phyloP scores from a whole-genome alignment of 1,284 basidiomycete genomes.

The Ustilago bromivora region DNA sequence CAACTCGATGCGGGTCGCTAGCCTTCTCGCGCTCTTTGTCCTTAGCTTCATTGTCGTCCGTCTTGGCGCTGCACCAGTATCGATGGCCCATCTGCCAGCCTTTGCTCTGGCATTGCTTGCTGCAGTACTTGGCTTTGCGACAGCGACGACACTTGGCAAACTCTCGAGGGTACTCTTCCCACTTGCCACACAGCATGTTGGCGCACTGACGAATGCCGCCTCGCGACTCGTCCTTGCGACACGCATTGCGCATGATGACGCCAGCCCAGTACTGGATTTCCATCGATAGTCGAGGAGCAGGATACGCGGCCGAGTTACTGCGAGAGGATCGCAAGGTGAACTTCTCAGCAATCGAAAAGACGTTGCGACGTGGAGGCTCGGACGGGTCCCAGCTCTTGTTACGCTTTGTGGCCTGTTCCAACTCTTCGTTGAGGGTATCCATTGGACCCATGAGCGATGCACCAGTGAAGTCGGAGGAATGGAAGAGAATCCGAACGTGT shows the following conservation, averaged over 20 bases:
- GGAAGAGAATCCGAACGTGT: conserved; percentile 96
- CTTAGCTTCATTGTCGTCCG: conserved; percentile 58
- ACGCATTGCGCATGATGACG: conserved; percentile 99
- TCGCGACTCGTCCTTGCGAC: conserved; percentile 89
- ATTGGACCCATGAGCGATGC: conserved; percentile 55
- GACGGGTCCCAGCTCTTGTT: conserved; percentile 62
- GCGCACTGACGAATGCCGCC: conserved; percentile 97
- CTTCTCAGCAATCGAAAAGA: conserved; percentile 94
- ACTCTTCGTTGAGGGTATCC: conserved; percentile 50
- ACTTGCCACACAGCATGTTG: conserved; percentile 88
- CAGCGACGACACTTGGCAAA: conserved; percentile 97
- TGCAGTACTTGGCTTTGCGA: conserved; percentile 97
- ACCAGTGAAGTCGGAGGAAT: conserved; percentile 71
- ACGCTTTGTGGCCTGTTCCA: conserved; percentile 35
- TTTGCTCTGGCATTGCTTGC: conserved; percentile 95
- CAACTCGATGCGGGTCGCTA: conserved; percentile 17
- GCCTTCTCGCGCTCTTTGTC: conserved; percentile 51
- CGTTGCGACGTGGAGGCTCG: conserved; percentile 70
- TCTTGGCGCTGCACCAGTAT: conserved; percentile 72
- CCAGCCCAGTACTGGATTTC: conserved; percentile 99
- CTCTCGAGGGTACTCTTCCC: conserved; percentile 92
- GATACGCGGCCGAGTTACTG: conserved; percentile 68
- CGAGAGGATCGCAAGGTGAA: conserved; percentile 93
- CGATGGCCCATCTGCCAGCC: conserved; percentile 97
- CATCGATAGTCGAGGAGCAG: conserved; percentile 77